phyloP scores from a whole-genome alignment of 495 filamentous ascomycete genomes.

The Sabuloglossum arenarium region DNA sequence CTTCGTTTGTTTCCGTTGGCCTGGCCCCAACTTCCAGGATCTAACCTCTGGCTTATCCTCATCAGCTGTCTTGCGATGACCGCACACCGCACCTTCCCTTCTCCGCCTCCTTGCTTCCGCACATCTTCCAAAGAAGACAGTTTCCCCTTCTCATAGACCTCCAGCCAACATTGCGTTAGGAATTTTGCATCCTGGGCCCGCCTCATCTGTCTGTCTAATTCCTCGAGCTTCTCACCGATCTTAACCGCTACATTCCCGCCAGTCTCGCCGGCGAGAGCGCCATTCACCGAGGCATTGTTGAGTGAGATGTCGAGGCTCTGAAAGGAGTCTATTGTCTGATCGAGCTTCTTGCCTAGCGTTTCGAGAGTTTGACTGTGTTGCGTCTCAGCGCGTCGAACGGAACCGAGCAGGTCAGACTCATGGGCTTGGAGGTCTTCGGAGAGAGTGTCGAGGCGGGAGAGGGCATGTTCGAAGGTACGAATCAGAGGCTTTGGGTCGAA shows the following conservation, averaged over 20 bases:
- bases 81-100: conserved; percentile 75
- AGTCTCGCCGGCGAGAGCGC: conserved; percentile 32
- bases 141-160: conserved; percentile 70
- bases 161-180: conserved; percentile 85
- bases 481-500: conserved; percentile 98
- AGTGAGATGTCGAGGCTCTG: conserved; percentile 69
- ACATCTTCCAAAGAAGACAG: conserved; percentile 65
- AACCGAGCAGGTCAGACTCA: conserved; percentile 77
- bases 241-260: conserved; percentile 79
- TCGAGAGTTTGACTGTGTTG: conserved; percentile 82
- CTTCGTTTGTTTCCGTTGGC: conserved; percentile 29
- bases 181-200: conserved; percentile 86
- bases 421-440: conserved; percentile 67
- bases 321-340: conserved; percentile 76
- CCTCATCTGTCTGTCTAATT: conserved; percentile 76
- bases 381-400: conserved; percentile 74
- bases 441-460: conserved; percentile 55
- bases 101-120: conserved; percentile 51
- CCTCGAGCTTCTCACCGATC: conserved; percentile 82
- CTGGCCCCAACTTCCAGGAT: conserved; percentile 48
- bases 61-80: conserved; percentile 76
- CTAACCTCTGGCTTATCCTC: conserved; percentile 68
- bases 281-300: conserved; percentile 27
- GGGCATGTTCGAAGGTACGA: conserved; percentile 77
- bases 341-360: conserved; percentile 65